These are phyloP conservation scores for Nakazawaea ishiwadae DNA, from an alignment of 805 yeast genomes.

Conservation along the genomic window DNA sequence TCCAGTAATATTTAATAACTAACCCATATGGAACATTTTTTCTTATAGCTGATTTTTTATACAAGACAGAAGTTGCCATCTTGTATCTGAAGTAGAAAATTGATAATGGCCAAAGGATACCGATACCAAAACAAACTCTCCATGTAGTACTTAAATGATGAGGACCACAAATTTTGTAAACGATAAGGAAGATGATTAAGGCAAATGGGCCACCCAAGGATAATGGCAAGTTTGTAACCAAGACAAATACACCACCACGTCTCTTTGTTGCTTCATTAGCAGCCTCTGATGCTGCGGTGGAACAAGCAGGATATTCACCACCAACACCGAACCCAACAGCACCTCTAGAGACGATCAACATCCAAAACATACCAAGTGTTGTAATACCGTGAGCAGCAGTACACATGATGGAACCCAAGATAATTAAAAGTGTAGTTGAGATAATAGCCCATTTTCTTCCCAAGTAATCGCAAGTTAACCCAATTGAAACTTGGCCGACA, in stretches of 20 bases:
- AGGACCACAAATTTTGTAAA: conserved; percentile 50
- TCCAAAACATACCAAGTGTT: conserved; percentile 67
- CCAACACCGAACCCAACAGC: conserved; percentile 77
- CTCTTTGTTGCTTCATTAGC: conserved; percentile 59
- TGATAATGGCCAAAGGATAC: conserved; percentile 63
- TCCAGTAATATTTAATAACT: conserved; percentile 65
- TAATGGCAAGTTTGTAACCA: conserved; percentile 71
- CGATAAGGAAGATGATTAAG: conserved; percentile 60
- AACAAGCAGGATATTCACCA: conserved; percentile 70
- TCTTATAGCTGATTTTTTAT: conserved; percentile 60
- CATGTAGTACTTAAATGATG: conserved; percentile 48
- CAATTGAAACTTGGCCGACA: conserved; percentile 64
- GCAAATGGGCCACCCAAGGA: conserved; percentile 81
- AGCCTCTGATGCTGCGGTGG: conserved; percentile 67
- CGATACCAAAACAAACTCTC: conserved; percentile 67
- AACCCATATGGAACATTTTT: conserved; percentile 53
- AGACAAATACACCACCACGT: conserved; percentile 61
- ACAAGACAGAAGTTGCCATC: conserved; percentile 63
- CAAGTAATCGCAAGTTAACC: conserved; percentile 58
- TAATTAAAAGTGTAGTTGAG: conserved; percentile 54
- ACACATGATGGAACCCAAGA: conserved; percentile 60
- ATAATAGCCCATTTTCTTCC: conserved; percentile 72
- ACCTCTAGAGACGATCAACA: conserved; percentile 70
- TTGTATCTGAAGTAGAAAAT: conserved; percentile 69
- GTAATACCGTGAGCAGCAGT: conserved; percentile 63